Evolutionary conservation across 2,329 filamentous ascomycete genomes (phyloP), one percentile per base, ranked within the genome.

Genomic region (Xylariaceae sp.): DNA sequence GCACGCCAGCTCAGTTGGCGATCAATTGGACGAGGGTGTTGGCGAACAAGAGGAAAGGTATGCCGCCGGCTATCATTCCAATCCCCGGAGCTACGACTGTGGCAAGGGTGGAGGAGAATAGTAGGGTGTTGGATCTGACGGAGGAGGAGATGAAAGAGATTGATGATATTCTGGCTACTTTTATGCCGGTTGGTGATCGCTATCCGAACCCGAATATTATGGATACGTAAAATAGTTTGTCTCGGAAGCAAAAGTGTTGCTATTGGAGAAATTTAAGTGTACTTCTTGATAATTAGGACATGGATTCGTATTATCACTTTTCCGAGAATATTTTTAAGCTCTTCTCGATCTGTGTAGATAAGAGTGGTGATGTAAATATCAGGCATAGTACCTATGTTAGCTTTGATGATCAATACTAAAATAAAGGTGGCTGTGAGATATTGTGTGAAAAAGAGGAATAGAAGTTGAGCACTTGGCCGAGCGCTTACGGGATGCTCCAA

Each of bases 1-100:
- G 72, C 58, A 85, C 80, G 1, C 61, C 77, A 1, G 74, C 75
- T 1, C 84, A 88, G 66, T 68, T 88, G 19, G 83, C 83, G n/a
- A 69, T 89, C 43, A 76, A 73, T 37, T 90, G 85, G 83, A 65
- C 80, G 2, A 55, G 71, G 35, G 65, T 71, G 2, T 65, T 80
- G 25, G 74, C 71, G 25, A n/a, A n/a, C n/a, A 67, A 64, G 41
- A 69, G 67, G 25, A 69, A 74, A 5, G 78, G 75, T 21, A 72
- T 77, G 71, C 76, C 76, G 21, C 63, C 57, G 10, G n/a, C n/a
- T n/a, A 76, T 86, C 49, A 75, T 87, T 39, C 82, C 83, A 3
- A 85, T 87, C 48, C 83, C 83, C 0, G 83, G 83, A 2, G 76
- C 83, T 8, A 79, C 77, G 0, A 79, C 71, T 5, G 67, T 66